These are phyloP conservation scores for Deuterostichococcus epilithicus DNA, from an alignment of 139 green algal species.

Conservation along the genomic window DNA sequence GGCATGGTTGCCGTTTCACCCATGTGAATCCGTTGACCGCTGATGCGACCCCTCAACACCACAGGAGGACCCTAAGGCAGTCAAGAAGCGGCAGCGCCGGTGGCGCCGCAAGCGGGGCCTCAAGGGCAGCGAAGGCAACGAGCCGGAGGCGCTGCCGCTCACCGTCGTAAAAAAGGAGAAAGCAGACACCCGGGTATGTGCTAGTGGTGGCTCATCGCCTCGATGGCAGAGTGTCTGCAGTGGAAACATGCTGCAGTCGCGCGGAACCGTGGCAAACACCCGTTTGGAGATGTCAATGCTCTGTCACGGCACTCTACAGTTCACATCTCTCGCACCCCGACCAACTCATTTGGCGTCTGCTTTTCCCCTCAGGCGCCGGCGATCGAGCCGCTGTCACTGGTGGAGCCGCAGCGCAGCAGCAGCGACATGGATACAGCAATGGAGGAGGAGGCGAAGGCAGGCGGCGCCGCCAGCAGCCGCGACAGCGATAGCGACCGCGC, in stretches of 20 bases:
- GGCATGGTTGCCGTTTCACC: no score
- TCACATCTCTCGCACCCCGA: no score
- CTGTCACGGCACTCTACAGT: no score
- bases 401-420: slow-evolving; percentile 20
- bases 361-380: no score
- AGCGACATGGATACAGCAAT: slow-evolving; percentile 4
- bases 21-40: no score
- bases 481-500: background rate
- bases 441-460: slow-evolving; percentile 1
- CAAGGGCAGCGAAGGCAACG: background rate
- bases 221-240: no score
- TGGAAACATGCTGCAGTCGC: no score
- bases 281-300: no score
- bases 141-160: background rate
- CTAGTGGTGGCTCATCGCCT: no score
- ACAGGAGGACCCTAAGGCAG: background rate
- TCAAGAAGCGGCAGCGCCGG: background rate
- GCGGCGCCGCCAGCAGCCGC: background rate
- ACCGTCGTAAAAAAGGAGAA: background rate
- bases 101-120: background rate
- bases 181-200: background rate
- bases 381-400: background rate
- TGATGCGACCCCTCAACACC: background rate
- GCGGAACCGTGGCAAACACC: no score
- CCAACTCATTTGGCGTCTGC: no score